A percentile compares a stretch with the other conserved stretches of the same genome.
Conservation (phyloP, 768 basidiomycete genomes). For the Thelephora aurantiotincta region DNA sequence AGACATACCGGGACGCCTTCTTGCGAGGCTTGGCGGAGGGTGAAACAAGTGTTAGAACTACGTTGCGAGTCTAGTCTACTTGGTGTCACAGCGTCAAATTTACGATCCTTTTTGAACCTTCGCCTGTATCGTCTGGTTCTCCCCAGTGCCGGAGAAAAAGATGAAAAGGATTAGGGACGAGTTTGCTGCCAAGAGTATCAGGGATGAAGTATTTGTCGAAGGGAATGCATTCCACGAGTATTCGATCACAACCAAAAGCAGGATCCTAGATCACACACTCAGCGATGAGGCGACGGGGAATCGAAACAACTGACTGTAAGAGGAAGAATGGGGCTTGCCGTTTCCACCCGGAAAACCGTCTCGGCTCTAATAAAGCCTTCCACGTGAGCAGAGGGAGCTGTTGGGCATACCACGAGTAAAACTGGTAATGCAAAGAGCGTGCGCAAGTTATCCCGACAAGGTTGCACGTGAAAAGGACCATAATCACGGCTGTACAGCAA, state of each 20-base stretch:
- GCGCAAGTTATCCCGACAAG: constrained; percentile 86
- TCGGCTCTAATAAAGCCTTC: constrained; percentile 24
- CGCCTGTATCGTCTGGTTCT: not conserved
- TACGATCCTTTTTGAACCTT: not conserved
- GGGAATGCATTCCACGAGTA: constrained; percentile 86
- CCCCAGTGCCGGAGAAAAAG: constrained; percentile 32
- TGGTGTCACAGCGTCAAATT: not conserved
- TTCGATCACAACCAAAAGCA: constrained; percentile 50
- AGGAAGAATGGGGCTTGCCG: constrained; percentile 4
- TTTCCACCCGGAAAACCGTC: not conserved
- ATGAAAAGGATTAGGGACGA: constrained; percentile 37
- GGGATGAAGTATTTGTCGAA: constrained; percentile 56
- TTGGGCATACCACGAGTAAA: constrained; percentile 95
- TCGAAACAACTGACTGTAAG: not conserved
- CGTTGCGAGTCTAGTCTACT: not conserved
- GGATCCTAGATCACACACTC: constrained; percentile 28
- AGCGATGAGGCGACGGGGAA: no score
- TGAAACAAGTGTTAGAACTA: constrained; percentile 15
- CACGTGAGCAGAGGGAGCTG: constrained; percentile 77
- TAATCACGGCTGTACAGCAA: constrained; percentile 46
- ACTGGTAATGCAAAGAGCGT: constrained; percentile 93
- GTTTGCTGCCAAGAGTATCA: constrained; percentile 37
- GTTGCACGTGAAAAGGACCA: constrained; percentile 82
- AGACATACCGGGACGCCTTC: constrained; percentile 32
- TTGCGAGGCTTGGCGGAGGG: constrained; percentile 32